Percentiles rank a stretch among this genome's conserved stretches.
These are phyloP conservation scores for Mycena maculata DNA, from an alignment of 768 basidiomycete genomes.

Conservation along the genomic window DNA sequence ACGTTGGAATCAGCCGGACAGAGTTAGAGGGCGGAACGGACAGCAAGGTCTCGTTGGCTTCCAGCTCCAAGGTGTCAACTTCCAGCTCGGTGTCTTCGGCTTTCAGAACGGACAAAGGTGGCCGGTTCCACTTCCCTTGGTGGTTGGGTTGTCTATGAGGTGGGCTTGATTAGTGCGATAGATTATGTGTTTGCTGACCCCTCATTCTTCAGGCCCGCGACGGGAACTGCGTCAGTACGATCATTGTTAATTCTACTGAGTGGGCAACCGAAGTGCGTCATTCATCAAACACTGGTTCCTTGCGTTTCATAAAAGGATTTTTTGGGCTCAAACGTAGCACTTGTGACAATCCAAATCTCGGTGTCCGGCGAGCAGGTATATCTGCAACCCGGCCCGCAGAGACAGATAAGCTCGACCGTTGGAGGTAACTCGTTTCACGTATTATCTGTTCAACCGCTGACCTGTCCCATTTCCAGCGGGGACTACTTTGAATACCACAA, in stretches of 20 bases:
- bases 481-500: too few relatives aligned
- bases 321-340: conserved; percentile 14
- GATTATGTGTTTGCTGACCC: background rate
- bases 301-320: conserved; percentile 8
- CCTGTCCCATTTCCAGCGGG: background rate
- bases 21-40: conserved; percentile 26
- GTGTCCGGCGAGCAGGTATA: conserved; percentile 20
- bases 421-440: conserved; percentile 30
- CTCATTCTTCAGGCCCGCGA: conserved; percentile 19
- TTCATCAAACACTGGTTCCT: background rate
- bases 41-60: too few relatives aligned
- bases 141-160: conserved; percentile 35
- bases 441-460: background rate
- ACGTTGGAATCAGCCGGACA: conserved; percentile 17
- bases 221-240: conserved; percentile 32
- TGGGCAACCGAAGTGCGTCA: conserved; percentile 23
- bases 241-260: conserved; percentile 18
- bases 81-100: too few relatives aligned
- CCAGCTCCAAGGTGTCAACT: too few relatives aligned
- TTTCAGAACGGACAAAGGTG: conserved; percentile 31
- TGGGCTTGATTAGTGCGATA: too few relatives aligned
- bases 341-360: conserved; percentile 30
- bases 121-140: conserved; percentile 32
- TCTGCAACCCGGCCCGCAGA: conserved; percentile 19
- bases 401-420: conserved; percentile 21